Conservation (phyloP, 2,329 filamentous ascomycete genomes). For the Cryphonectria parasitica region DNA sequence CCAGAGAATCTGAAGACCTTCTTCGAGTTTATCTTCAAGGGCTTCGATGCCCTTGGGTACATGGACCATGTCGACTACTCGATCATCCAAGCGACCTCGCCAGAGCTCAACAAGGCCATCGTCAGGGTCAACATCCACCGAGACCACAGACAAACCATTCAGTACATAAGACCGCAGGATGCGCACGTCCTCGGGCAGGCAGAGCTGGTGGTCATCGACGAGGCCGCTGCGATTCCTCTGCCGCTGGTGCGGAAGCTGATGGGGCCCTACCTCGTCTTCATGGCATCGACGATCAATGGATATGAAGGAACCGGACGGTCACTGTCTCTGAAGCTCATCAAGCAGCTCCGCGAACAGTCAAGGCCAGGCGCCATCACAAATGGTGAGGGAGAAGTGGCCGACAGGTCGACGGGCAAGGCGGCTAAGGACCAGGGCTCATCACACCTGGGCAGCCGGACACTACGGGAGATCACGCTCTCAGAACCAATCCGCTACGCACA, state of each 20-base stretch:
- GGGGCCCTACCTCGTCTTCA: conserved; percentile 96
- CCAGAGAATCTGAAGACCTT: conserved; percentile 98
- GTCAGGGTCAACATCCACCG: conserved; percentile 95
- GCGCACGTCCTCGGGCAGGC: conserved; percentile 93
- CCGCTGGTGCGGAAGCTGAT: conserved; percentile 92
- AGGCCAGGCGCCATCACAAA: conserved; percentile 61
- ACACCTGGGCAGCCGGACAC: conserved; percentile 67
- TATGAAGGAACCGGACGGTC: conserved; percentile 97
- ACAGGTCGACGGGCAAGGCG: conserved; percentile 77
- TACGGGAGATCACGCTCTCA: conserved; percentile 89
- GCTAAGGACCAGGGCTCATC: conserved; percentile 65
- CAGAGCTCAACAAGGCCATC: conserved; percentile 98
- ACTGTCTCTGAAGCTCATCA: conserved; percentile 92
- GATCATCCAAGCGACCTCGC: conserved; percentile 97
- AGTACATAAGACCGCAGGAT: conserved; percentile 97
- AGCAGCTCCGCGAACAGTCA: conserved; percentile 93
- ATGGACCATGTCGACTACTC: conserved; percentile 96
- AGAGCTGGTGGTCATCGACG: conserved; percentile 93
- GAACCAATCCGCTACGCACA: conserved; percentile 95
- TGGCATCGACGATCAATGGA: conserved; percentile 98
- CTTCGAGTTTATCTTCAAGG: conserved; percentile 98
- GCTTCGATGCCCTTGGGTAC: conserved; percentile 92
- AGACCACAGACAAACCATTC: conserved; percentile 94
- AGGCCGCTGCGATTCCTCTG: conserved; percentile 93
- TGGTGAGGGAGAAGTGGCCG: conserved; percentile 69